Evolutionary conservation across 2,329 filamentous ascomycete genomes (phyloP).

Genomic region (Lithohypha guttulata): DNA sequence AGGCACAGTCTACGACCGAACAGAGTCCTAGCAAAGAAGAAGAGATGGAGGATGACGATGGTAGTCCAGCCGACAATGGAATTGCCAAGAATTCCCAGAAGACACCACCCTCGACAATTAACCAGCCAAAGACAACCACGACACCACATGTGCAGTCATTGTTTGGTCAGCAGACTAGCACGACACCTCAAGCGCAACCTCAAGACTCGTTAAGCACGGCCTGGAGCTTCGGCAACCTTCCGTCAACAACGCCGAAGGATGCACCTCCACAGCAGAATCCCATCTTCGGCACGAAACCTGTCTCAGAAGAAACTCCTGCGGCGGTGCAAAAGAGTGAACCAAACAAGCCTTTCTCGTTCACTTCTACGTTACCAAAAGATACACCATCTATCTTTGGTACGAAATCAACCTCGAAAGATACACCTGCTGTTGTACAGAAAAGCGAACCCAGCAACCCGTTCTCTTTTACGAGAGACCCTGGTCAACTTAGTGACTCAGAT

Average conservation of each 20-base stretch:
- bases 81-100: constrained; percentile 13
- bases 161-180: constrained; percentile 24
- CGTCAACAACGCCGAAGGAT: constrained; percentile 21
- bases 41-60: constrained; percentile 19
- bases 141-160: constrained; percentile 26
- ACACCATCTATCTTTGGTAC: constrained; percentile 12
- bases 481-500: constrained; percentile 24
- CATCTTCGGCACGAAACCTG: constrained; percentile 26
- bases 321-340: constrained; percentile 26
- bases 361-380: constrained; percentile 21
- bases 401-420: neutral
- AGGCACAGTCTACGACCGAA: constrained; percentile 14
- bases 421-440: constrained; percentile 25
- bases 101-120: constrained; percentile 21
- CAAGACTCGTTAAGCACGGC: constrained; percentile 24
- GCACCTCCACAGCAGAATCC: constrained; percentile 23
- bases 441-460: constrained; percentile 22
- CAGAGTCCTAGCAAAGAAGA: constrained; percentile 22
- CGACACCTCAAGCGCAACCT: constrained; percentile 21
- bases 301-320: constrained; percentile 21
- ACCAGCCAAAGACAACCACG: constrained; percentile 21
- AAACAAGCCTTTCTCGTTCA: constrained; percentile 10
- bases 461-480: constrained; percentile 28
- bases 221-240: constrained; percentile 15
- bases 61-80: constrained; percentile 11